A percentile compares a stretch with the other conserved stretches of the same genome.
Evolutionary conservation across 331 rosid species (phyloP).

Genomic region (Rhamnella rubrinervis): DNA sequence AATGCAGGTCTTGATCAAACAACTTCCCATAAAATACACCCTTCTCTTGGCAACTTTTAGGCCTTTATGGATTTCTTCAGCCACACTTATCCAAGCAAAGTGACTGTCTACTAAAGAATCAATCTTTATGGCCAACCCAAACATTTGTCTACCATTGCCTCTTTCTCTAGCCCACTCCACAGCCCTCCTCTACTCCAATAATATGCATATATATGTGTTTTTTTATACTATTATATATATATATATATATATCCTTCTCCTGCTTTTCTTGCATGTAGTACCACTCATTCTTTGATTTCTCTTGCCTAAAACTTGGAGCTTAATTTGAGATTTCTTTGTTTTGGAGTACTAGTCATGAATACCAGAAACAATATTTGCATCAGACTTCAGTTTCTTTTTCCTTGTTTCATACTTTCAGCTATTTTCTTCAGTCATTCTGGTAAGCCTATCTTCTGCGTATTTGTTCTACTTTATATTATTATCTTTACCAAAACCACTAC

Average conservation of each 20-base stretch:
- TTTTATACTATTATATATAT: conserved; percentile 14
- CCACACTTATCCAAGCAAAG: conserved; percentile 44
- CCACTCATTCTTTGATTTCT: conserved; percentile 31
- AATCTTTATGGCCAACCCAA: conserved; percentile 60
- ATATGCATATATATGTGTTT: conserved; percentile 7
- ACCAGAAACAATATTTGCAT: conserved; percentile 22
- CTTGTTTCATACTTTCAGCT: conserved; percentile 41
- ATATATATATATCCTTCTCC: not conserved
- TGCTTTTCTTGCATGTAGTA: not conserved
- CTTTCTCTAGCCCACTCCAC: not conserved
- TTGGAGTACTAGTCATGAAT: conserved; percentile 37
- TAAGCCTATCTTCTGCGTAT: conserved; percentile 29
- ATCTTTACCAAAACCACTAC: not conserved
- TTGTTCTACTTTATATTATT: no score
- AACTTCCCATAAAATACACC: conserved; percentile 40
- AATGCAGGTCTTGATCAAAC: conserved; percentile 27
- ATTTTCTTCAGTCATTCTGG: conserved; percentile 62
- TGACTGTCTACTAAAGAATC: conserved; percentile 55
- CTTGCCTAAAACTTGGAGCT: not conserved
- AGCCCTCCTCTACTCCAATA: no score
- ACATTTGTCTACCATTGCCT: conserved; percentile 28
- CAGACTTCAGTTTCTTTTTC: conserved; percentile 36
- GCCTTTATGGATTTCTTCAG: conserved; percentile 50
- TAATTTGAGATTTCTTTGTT: conserved; percentile 9
- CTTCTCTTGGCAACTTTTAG: conserved; percentile 32